Conservation (phyloP, 1,139 yeast genomes). For the Debaryomyces psychrophilus region DNA sequence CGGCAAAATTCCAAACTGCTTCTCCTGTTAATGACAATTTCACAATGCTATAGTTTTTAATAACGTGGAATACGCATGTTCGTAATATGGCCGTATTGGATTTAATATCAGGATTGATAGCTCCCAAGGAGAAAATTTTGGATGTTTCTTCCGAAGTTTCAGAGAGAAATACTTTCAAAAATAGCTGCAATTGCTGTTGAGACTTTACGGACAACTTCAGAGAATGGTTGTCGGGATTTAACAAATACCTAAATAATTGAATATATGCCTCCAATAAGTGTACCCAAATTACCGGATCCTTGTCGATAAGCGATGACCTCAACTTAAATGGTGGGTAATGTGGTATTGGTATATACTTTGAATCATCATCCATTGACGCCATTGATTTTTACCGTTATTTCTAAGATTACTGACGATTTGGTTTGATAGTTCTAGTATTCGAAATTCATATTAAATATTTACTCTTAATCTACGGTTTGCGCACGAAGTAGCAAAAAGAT, state of each 20-base stretch:
- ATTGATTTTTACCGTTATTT: not conserved
- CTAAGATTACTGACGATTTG: not conserved
- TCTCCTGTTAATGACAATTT: conserved; percentile 60
- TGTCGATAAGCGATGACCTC: conserved; percentile 72
- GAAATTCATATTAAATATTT: not conserved
- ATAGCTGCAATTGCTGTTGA: conserved; percentile 58
- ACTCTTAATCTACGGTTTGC: not conserved
- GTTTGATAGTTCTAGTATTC: not conserved
- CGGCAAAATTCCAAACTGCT: conserved; percentile 63
- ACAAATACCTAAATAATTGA: conserved; percentile 48
- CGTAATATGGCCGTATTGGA: conserved; percentile 53
- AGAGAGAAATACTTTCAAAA: conserved; percentile 56
- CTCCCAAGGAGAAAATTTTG: conserved; percentile 66
- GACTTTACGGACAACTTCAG: conserved; percentile 51
- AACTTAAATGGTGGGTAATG: conserved; percentile 73
- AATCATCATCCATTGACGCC: conserved; percentile 20
- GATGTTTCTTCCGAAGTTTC: conserved; percentile 65
- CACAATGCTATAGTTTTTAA: conserved; percentile 56
- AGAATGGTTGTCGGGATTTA: conserved; percentile 30
- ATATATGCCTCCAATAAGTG: conserved; percentile 69
- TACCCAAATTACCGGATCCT: conserved; percentile 82
- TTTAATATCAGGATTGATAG: conserved; percentile 67
- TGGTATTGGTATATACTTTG: conserved; percentile 57
- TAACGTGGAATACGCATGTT: conserved; percentile 53
- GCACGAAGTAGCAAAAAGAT: conserved; percentile 1